phyloP scores from a whole-genome alignment of 441 rosid genomes.

The Gossypium trilobum region DNA sequence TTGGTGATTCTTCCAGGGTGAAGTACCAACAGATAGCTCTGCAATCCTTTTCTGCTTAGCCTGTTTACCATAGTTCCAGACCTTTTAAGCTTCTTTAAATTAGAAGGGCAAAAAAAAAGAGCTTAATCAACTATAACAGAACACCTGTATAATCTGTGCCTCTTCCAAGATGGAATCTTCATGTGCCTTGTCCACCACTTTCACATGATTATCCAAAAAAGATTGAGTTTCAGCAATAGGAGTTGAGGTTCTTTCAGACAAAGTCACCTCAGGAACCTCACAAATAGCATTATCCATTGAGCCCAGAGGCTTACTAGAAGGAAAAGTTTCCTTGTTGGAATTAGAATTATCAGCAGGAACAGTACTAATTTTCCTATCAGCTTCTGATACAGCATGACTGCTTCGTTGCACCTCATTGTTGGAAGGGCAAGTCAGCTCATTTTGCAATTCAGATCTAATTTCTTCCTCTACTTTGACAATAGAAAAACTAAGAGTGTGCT shows the following conservation, averaged over 20 bases:
- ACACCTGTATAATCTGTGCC: constrained; percentile 81
- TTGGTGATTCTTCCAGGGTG: constrained; percentile 35
- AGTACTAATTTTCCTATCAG: constrained; percentile 19
- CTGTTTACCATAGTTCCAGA: constrained; percentile 41
- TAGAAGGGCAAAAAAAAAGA: constrained; percentile 9
- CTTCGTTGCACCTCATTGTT: constrained; percentile 30
- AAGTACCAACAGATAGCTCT: constrained; percentile 58
- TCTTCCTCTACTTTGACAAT: constrained; percentile 40
- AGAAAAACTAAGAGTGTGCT: constrained; percentile 29
- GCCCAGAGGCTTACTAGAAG: constrained; percentile 31
- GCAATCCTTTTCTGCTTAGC: constrained; percentile 81
- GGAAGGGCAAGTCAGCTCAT: constrained; percentile 35
- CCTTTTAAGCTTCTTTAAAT: constrained; percentile 7
- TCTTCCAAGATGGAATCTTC: constrained; percentile 87
- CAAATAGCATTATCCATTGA: constrained; percentile 28
- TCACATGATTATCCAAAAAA: constrained; percentile 31
- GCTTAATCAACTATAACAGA: constrained; percentile 15
- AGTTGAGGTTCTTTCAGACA: constrained; percentile 30
- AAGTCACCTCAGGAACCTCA: constrained; percentile 30
- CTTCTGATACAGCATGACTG: constrained; percentile 28
- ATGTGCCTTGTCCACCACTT: constrained; percentile 42
- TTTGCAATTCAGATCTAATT: constrained; percentile 31
- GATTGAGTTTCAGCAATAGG: constrained; percentile 37
- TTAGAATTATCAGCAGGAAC: constrained; percentile 21
- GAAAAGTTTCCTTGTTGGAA: constrained; percentile 24